phyloP scores from a whole-genome alignment of 441 rosid species.

The Aquilaria agallochum region DNA sequence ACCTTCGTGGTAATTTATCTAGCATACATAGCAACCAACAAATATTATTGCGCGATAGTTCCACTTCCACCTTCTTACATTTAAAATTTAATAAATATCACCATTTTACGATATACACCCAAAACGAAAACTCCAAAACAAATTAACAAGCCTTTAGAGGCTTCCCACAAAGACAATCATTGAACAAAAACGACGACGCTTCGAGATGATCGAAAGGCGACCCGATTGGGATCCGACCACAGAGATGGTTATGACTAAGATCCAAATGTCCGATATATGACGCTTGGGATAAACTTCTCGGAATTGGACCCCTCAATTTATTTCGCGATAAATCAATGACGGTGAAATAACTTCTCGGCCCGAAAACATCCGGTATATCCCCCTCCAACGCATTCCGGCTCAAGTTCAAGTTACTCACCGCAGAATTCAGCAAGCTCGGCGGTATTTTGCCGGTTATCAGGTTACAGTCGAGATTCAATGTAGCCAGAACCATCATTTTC shows the following conservation, averaged over 20 bases:
- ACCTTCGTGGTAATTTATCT: no score
- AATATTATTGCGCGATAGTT: no score
- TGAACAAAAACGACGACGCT: constrained; percentile 64
- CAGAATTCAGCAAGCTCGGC: constrained; percentile 45
- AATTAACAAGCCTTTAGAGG: constrained; percentile 45
- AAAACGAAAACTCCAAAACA: no score
- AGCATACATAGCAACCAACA: no score
- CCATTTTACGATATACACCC: no score
- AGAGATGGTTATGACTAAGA: constrained; percentile 74
- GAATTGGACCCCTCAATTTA: constrained; percentile 52
- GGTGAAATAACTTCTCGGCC: constrained; percentile 60
- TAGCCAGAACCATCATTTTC: constrained; percentile 66
- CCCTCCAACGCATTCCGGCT: constrained; percentile 54
- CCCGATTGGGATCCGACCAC: constrained; percentile 67
- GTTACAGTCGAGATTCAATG: constrained; percentile 67
- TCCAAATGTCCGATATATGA: constrained; percentile 72
- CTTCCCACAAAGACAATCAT: constrained; percentile 77
- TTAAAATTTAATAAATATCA: no score
- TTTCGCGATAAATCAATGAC: constrained; percentile 63
- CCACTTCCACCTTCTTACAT: no score
- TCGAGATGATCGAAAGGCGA: constrained; percentile 72
- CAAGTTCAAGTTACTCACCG: constrained; percentile 50
- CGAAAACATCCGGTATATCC: constrained; percentile 57
- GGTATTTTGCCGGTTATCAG: constrained; percentile 52
- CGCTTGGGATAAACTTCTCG: constrained; percentile 44